A percentile compares a stretch with the other conserved stretches of the same genome.
Conservation (phyloP, 139 green algal species). For the Ulvella scutata region DNA sequence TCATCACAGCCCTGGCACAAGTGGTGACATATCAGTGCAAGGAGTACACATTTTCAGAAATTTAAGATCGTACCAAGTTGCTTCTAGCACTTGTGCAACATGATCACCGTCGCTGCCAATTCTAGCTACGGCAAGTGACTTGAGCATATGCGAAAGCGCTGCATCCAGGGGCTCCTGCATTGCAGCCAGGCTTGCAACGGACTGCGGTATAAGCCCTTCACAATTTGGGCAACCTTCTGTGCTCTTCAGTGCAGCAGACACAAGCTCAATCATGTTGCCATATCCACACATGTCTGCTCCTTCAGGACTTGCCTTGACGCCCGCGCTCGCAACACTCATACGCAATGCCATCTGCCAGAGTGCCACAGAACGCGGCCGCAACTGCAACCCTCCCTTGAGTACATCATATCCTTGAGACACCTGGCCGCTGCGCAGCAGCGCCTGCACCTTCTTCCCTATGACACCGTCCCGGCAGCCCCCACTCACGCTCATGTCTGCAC, state of each 20-base stretch:
- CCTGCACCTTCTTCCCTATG: neutral
- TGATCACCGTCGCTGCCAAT: neutral
- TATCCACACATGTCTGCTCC: too few species aligned
- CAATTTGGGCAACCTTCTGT: too few species aligned
- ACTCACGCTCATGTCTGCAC: too few species aligned
- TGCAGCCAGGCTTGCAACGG: too few species aligned
- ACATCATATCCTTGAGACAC: neutral
- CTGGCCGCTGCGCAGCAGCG: neutral
- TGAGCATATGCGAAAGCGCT: neutral
- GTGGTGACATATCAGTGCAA: neutral
- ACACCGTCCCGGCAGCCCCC: too few species aligned
- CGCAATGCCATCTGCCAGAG: neutral
- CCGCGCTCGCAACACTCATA: neutral
- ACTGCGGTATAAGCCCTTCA: too few species aligned
- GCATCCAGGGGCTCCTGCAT: neutral
- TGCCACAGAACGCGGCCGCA: neutral
- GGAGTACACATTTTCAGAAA: too few species aligned
- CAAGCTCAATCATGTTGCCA: too few species aligned
- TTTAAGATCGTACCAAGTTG: neutral
- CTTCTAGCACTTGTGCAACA: neutral
- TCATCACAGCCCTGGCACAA: neutral
- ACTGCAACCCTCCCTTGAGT: neutral
- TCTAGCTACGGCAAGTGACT: neutral
- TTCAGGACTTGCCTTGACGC: too few species aligned
- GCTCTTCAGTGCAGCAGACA: too few species aligned